A percentile compares a stretch with the other conserved stretches of the same genome.
Conservation (phyloP, 768 basidiomycete species). For the button mushroom (Agaricus bisporus) region DNA sequence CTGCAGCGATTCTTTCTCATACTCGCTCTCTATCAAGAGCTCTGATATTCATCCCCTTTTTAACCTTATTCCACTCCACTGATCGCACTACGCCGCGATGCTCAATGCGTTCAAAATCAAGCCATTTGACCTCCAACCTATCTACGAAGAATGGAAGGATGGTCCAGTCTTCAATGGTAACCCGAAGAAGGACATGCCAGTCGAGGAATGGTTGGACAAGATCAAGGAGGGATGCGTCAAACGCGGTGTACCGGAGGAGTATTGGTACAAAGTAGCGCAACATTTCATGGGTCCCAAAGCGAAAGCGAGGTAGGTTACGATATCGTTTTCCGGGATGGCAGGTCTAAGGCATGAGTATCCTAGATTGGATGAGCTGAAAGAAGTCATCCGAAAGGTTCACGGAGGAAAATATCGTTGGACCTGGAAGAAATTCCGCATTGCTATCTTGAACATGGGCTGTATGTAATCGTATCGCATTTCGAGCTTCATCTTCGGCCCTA, state of each 20-base stretch:
- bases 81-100: slow-evolving; percentile 26
- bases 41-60: neutral
- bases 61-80: neutral
- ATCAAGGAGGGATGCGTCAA: slow-evolving; percentile 69
- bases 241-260: slow-evolving; percentile 70
- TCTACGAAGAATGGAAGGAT: slow-evolving; percentile 59
- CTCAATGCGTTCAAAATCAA: slow-evolving; percentile 78
- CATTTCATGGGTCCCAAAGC: slow-evolving; percentile 70
- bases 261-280: slow-evolving; percentile 78
- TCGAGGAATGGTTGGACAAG: slow-evolving; percentile 68
- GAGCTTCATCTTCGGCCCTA: neutral
- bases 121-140: slow-evolving; percentile 65
- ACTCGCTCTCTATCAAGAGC: neutral
- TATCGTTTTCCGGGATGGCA: neutral
- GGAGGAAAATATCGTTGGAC: slow-evolving; percentile 77
- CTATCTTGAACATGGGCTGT: slow-evolving; percentile 82
- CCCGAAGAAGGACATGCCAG: slow-evolving; percentile 59
- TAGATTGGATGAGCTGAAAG: slow-evolving; percentile 63
- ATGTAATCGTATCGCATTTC: slow-evolving; percentile 23
- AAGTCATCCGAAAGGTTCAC: slow-evolving; percentile 66
- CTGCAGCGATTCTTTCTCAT: neutral
- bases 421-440: slow-evolving; percentile 78
- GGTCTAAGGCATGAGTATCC: slow-evolving; percentile 1
- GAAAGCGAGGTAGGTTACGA: slow-evolving; percentile 38
- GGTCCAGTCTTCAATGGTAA: slow-evolving; percentile 65